Conservation (phyloP, 306 rosid genomes). For the Macrotyloma uniflorum region DNA sequence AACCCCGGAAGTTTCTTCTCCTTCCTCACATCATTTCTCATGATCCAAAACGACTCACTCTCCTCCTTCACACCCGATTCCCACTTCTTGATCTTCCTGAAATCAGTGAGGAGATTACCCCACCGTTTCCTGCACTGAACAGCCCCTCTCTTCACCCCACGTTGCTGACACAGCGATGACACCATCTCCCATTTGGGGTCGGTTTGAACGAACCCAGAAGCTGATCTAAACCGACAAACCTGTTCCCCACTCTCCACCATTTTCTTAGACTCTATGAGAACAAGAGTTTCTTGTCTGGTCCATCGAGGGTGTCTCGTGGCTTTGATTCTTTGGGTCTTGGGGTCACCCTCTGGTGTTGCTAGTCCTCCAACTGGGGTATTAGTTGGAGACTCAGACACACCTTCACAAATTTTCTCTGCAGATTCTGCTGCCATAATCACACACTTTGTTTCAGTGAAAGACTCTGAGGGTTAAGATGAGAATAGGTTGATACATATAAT, state of each 20-base stretch:
- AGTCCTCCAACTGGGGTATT: conserved; percentile 27
- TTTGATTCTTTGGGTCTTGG: conserved; percentile 35
- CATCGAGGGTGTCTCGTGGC: conserved; percentile 60
- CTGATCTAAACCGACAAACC: conserved; percentile 19
- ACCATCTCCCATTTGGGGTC: conserved; percentile 59
- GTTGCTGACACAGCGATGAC: conserved; percentile 47
- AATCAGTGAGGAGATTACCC: conserved; percentile 58
- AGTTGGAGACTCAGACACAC: conserved; percentile 32
- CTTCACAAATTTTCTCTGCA: conserved; percentile 41
- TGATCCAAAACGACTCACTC: conserved; percentile 53
- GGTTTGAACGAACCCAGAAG: conserved; percentile 19
- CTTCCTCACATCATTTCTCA: conserved; percentile 50
- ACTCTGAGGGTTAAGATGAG: conserved; percentile 25
- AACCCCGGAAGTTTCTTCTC: conserved; percentile 53
- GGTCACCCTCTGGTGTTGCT: conserved; percentile 17
- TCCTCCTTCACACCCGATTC: conserved; percentile 36
- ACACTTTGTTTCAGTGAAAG: not conserved
- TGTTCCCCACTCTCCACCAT: conserved; percentile 47
- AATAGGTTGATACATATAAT: conserved; percentile 23
- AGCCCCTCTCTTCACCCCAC: conserved; percentile 54
- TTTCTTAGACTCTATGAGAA: conserved; percentile 56
- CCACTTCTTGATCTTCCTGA: conserved; percentile 60
- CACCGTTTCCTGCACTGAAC: conserved; percentile 59
- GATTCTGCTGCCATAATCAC: conserved; percentile 42
- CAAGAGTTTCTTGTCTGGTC: conserved; percentile 54